Evolutionary conservation across 805 yeast species (phyloP), one percentile per base, ranked within the genome.

Genomic region (Clavispora phyllophila): DNA sequence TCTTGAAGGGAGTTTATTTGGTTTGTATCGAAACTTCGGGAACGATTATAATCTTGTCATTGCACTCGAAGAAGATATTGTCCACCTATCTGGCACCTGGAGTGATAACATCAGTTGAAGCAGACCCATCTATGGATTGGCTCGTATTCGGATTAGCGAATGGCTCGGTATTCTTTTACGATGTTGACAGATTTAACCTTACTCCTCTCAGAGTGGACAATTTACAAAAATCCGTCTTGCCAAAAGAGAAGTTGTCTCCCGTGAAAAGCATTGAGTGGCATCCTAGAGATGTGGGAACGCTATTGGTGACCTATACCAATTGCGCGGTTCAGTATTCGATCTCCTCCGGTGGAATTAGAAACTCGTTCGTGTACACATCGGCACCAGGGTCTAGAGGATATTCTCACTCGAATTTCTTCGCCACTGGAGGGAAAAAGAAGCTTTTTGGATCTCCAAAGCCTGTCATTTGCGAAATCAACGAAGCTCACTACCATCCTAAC

Each of bases 91-190:
- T 75, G 46, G 75, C 87, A 1, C 83, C 85, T 1, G 81, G 85
- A 1, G 70, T 75, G 10, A 74, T 90, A n/a, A 72, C 86, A 1
- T 73, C 86, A 3, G 68, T 82, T 12, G 93, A 79, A 45, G 63
- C 84, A 1, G 99, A 93, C 55, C 96, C 97, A 2, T 75, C 95
- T 0, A 61, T 93, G 49, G 97, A 90, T 61, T 93, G 93, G 87
- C 64, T 91, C 13, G 72, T 84, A 36, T 55, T 91, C 17, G 99
- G 98, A 3, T 66, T 87, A 40, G 75, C 78, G 37, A 88, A 81
- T 59, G 99, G 99, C 1, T 61, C 78, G 2, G 63, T 85, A 1
- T 62, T 79, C 24, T 81, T 83, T 8, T 91, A 75, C 57, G 96
- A 93, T 60, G 81, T 91, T 14, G 97, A 89, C 56, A 72, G 95